Evolutionary conservation across 768 basidiomycete species (phyloP).

Genomic region (Gymnopilus junonius): DNA sequence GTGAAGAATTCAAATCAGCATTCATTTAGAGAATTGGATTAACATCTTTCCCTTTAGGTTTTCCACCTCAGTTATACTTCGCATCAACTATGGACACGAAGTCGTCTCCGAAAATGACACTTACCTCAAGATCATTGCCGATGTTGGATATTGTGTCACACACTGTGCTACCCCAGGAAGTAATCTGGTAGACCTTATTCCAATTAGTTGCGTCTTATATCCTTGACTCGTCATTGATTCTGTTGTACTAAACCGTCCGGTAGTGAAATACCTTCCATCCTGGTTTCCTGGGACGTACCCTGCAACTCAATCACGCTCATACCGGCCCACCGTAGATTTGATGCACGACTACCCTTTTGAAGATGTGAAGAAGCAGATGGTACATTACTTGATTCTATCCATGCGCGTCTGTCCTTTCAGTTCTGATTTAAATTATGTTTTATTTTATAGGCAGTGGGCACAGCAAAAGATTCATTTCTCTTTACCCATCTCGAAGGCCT

Average conservation of each 20-base stretch:
- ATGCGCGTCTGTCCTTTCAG: no score
- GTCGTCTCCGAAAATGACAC: constrained; percentile 48
- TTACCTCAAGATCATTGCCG: constrained; percentile 48
- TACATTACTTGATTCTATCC: no score
- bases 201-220: constrained; percentile 51
- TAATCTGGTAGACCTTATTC: constrained; percentile 49
- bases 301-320: constrained; percentile 50
- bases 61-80: constrained; percentile 48
- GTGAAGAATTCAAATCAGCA: neutral
- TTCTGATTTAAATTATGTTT: no score
- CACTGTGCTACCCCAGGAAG: constrained; percentile 49
- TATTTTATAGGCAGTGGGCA: neutral
- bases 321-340: constrained; percentile 48
- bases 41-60: constrained; percentile 31
- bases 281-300: constrained; percentile 67
- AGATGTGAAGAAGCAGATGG: constrained; percentile 59
- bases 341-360: constrained; percentile 56
- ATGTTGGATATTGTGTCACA: constrained; percentile 46
- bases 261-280: constrained; percentile 38
- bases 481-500: neutral
- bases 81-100: constrained; percentile 52
- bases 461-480: neutral
- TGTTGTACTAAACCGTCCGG: neutral
- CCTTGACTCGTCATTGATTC: neutral
- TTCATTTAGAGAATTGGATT: neutral